Conservation (phyloP, 1,284 basidiomycete species). For the Heterobasidion annosum region DNA sequence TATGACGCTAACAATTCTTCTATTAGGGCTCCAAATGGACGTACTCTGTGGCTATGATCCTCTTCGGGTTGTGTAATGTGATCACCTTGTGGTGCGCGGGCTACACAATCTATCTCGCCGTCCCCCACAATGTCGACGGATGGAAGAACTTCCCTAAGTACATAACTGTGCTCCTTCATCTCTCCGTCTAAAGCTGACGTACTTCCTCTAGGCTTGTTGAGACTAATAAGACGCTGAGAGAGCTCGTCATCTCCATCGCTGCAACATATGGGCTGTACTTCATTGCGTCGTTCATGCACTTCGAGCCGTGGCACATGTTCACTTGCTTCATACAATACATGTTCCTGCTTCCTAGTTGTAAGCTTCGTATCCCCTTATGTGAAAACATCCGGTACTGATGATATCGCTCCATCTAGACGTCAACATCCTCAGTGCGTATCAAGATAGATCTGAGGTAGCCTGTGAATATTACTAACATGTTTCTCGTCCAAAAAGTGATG, state of each 20-base stretch:
- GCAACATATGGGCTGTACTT: slow-evolving; percentile 90
- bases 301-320: slow-evolving; percentile 94
- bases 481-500: slow-evolving; percentile 46
- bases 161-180: slow-evolving; percentile 1
- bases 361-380: slow-evolving; percentile 15
- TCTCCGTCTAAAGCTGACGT: slow-evolving; percentile 1
- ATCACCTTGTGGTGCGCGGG: slow-evolving; percentile 85
- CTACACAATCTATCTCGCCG: slow-evolving; percentile 79
- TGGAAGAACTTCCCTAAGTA: slow-evolving; percentile 66
- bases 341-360: slow-evolving; percentile 71
- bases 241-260: slow-evolving; percentile 71
- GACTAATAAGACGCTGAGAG: slow-evolving; percentile 64
- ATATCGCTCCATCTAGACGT: slow-evolving; percentile 43
- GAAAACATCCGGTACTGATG: slow-evolving; percentile 5
- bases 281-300: slow-evolving; percentile 76
- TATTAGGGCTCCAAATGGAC: slow-evolving; percentile 73
- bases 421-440: slow-evolving; percentile 67
- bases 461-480: background rate
- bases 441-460: background rate
- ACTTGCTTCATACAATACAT: slow-evolving; percentile 82
- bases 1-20: slow-evolving; percentile 1
- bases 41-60: slow-evolving; percentile 64
- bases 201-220: slow-evolving; percentile 38
- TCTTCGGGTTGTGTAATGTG: slow-evolving; percentile 68
- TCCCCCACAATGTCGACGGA: slow-evolving; percentile 62